Conservation (phyloP, 768 basidiomycete genomes). For the Amylocystis lapponica region DNA sequence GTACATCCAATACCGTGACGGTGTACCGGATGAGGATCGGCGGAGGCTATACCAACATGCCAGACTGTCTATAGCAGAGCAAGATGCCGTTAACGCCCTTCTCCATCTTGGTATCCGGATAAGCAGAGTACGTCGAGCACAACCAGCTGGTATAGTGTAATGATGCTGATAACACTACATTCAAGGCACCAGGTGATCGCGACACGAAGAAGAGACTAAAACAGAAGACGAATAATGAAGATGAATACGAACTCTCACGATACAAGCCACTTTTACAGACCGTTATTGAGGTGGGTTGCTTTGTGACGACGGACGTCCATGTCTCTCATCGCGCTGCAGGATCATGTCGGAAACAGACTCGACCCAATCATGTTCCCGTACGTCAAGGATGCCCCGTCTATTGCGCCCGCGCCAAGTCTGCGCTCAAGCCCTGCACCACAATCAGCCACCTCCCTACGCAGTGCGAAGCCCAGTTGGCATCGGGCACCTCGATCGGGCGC, state of each 20-base stretch:
- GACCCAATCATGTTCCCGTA: conserved; percentile 84
- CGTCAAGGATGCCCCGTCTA: conserved; percentile 71
- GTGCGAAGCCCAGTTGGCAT: conserved; percentile 88
- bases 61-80: conserved; percentile 76
- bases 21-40: conserved; percentile 97
- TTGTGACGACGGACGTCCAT: conserved; percentile 58
- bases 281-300: conserved; percentile 65
- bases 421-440: conserved; percentile 41
- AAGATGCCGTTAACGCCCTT: conserved; percentile 90
- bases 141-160: too few species aligned
- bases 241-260: conserved; percentile 94
- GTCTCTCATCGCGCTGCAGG: conserved; percentile 48
- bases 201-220: conserved; percentile 80
- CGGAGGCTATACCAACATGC: conserved; percentile 95
- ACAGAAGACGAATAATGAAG: conserved; percentile 68
- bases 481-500: conserved; percentile 56
- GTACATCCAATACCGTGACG: conserved; percentile 92
- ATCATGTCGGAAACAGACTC: conserved; percentile 73
- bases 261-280: conserved; percentile 80
- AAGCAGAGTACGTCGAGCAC: conserved; percentile 52
- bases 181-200: conserved; percentile 66
- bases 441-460: conserved; percentile 60
- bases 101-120: conserved; percentile 79
- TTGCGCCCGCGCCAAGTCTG: conserved; percentile 38
- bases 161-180: neutral